phyloP scores from a whole-genome alignment of 306 rosid genomes.

The Inga oerstediana region DNA sequence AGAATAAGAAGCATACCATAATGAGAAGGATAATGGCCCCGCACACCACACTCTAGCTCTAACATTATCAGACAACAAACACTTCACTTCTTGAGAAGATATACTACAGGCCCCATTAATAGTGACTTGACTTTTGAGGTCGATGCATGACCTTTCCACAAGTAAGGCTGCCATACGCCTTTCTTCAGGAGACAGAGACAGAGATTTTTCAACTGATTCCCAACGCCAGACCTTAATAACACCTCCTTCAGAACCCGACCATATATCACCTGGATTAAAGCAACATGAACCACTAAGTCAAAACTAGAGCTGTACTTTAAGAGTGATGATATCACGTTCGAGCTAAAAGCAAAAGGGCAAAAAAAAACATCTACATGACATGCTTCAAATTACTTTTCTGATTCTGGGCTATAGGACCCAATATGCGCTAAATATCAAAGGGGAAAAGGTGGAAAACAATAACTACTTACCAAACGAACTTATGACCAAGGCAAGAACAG shows the following conservation, averaged over 20 bases:
- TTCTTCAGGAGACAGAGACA: conserved; percentile 85
- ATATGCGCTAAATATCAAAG: not conserved
- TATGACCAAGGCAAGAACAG: conserved; percentile 75
- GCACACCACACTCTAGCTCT: conserved; percentile 89
- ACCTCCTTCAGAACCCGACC: conserved; percentile 98
- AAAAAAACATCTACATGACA: not conserved
- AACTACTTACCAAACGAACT: conserved; percentile 58
- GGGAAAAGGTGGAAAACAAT: not conserved
- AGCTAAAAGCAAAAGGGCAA: not conserved
- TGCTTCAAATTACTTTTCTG: not conserved
- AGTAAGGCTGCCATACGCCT: conserved; percentile 96
- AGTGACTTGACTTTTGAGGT: conserved; percentile 84
- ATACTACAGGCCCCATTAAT: conserved; percentile 88
- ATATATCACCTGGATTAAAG: conserved; percentile 72
- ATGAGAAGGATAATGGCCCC: conserved; percentile 73
- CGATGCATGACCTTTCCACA: conserved; percentile 85
- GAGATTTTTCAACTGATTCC: conserved; percentile 94
- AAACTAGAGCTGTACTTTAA: not conserved
- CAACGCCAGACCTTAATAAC: conserved; percentile 90
- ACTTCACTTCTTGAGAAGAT: conserved; percentile 95
- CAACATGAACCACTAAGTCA: conserved; percentile 18
- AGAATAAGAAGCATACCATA: conserved; percentile 58
- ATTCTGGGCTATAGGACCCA: not conserved
- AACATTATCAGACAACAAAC: conserved; percentile 67
- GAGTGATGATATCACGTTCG: not conserved